Evolutionary conservation across 352 stramenopile genomes (phyloP).

Genomic region (Globisporangium solare): DNA sequence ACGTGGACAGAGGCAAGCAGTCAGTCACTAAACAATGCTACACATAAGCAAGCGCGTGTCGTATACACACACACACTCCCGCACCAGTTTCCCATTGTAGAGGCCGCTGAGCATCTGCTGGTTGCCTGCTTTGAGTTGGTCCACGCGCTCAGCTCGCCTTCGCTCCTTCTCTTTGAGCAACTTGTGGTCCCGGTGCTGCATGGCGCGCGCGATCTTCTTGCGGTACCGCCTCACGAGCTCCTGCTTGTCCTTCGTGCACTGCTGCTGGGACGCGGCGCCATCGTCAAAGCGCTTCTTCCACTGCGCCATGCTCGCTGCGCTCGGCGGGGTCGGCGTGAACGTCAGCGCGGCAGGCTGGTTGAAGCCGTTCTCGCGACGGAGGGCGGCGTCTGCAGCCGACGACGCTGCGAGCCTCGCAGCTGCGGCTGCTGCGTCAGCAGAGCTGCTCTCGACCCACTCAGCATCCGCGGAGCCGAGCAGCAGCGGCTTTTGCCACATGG

Average conservation of each 20-base stretch:
- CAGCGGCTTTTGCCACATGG: constrained; percentile 41
- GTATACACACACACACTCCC: not conserved
- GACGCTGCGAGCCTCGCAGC: not conserved
- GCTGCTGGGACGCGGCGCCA: constrained; percentile 28
- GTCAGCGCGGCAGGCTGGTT: not conserved
- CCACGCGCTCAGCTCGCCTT: constrained; percentile 23
- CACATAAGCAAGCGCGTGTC: not conserved
- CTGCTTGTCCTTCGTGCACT: constrained; percentile 28
- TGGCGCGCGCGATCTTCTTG: constrained; percentile 29
- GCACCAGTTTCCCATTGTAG: constrained; percentile 29
- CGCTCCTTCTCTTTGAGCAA: constrained; percentile 28
- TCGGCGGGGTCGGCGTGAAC: not conserved
- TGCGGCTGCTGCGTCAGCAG: not conserved
- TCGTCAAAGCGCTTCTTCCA: constrained; percentile 22
- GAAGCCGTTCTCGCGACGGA: not conserved
- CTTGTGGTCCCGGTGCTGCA: constrained; percentile 32
- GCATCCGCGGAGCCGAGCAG: constrained; percentile 28
- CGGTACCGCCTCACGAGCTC: constrained; percentile 26
- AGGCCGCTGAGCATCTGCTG: constrained; percentile 32
- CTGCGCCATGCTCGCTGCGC: constrained; percentile 18
- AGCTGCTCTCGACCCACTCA: constrained; percentile 3
- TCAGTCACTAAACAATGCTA: not conserved
- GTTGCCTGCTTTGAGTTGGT: constrained; percentile 34
- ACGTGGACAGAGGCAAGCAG: not conserved
- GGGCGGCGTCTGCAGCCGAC: not conserved